These are phyloP conservation scores for Phytophthora capsici DNA, from an alignment of 352 stramenopile genomes.

Conservation along the genomic window DNA sequence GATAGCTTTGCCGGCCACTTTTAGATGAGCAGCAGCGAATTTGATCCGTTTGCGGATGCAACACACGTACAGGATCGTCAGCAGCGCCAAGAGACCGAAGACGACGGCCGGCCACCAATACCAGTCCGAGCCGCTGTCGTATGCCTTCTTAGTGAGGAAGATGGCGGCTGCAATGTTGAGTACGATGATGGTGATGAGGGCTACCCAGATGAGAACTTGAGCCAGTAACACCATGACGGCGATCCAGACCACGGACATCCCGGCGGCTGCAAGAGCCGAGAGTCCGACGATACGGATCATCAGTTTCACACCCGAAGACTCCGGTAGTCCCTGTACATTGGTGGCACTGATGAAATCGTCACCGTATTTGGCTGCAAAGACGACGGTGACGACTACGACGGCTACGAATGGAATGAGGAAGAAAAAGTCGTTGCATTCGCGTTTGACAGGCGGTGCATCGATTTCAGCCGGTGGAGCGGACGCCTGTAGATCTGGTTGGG, in stretches of 20 bases:
- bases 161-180: constrained; percentile 61
- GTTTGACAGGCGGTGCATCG: constrained; percentile 24
- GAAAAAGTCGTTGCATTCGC: constrained; percentile 80
- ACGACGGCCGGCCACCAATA: constrained; percentile 78
- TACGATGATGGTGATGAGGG: constrained; percentile 35
- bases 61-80: constrained; percentile 66
- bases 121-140: constrained; percentile 55
- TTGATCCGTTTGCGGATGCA: constrained; percentile 89
- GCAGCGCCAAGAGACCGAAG: constrained; percentile 58
- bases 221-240: constrained; percentile 74
- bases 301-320: constrained; percentile 59
- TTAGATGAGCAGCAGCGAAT: constrained; percentile 92
- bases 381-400: constrained; percentile 51
- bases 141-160: constrained; percentile 74
- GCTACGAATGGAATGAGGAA: constrained; percentile 74
- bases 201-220: constrained; percentile 63
- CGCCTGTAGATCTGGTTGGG: constrained; percentile 12
- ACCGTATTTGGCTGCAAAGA: constrained; percentile 69
- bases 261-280: constrained; percentile 61
- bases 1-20: constrained; percentile 87
- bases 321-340: constrained; percentile 38
- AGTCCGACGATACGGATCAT: constrained; percentile 63
- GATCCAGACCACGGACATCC: constrained; percentile 80
- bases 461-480: constrained; percentile 12
- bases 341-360: constrained; percentile 64